phyloP scores from a whole-genome alignment of 2,329 filamentous ascomycete genomes.

The Zelopaecilomyces penicillatus region DNA sequence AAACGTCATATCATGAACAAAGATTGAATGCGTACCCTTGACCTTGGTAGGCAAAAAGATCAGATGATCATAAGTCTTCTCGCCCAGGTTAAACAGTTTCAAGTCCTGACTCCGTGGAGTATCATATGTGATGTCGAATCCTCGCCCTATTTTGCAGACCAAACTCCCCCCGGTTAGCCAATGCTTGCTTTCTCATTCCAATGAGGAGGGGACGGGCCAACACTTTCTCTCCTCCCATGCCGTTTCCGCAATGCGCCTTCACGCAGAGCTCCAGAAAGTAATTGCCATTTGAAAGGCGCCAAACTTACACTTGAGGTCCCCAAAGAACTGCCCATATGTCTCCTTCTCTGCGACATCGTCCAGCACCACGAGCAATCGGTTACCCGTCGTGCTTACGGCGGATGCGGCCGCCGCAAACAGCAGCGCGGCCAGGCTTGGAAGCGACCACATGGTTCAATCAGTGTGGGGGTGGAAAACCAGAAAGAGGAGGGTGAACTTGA shows the following conservation, averaged over 20 bases:
- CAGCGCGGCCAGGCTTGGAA: slow-evolving; percentile 61
- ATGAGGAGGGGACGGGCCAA: too few relatives aligned
- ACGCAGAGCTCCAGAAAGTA: too few relatives aligned
- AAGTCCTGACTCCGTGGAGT: slow-evolving; percentile 74
- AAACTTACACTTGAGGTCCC: slow-evolving; percentile 57
- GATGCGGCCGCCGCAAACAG: slow-evolving; percentile 58
- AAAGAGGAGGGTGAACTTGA: slow-evolving; percentile 14
- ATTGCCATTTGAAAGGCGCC: background rate
- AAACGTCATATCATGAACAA: background rate
- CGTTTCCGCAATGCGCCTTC: too few relatives aligned
- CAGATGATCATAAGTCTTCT: slow-evolving; percentile 84
- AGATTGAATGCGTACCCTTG: slow-evolving; percentile 53
- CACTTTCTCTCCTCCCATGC: too few relatives aligned
- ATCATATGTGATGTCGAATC: slow-evolving; percentile 72
- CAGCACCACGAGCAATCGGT: slow-evolving; percentile 74
- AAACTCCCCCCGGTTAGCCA: background rate
- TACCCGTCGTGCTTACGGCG: slow-evolving; percentile 71
- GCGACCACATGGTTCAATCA: slow-evolving; percentile 56
- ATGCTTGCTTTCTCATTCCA: too few relatives aligned
- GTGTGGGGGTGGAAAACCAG: too few relatives aligned
- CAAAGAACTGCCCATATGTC: slow-evolving; percentile 74
- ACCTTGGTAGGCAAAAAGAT: slow-evolving; percentile 81
- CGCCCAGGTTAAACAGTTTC: slow-evolving; percentile 75
- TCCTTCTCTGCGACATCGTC: slow-evolving; percentile 76
- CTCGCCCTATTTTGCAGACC: slow-evolving; percentile 52